Evolutionary conservation across 192 early-diverging fungal genomes (phyloP).

Genomic region (Podila epigama): DNA sequence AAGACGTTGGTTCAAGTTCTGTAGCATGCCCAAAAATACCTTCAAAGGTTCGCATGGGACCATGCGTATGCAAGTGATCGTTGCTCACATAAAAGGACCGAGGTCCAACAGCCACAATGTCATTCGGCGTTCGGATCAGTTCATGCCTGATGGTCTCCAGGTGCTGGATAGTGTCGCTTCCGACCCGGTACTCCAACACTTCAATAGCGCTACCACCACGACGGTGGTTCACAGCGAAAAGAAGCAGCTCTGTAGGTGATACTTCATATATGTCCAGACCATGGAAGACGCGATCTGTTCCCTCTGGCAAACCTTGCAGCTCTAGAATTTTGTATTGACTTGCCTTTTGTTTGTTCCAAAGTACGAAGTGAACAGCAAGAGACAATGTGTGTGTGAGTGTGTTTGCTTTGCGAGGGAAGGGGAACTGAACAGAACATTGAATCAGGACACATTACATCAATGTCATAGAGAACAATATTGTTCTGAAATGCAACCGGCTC

Average conservation of each 20-base stretch:
- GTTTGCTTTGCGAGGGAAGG: not conserved
- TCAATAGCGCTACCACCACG: slow-evolving; percentile 58
- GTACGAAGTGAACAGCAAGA: not conserved
- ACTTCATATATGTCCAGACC: slow-evolving; percentile 62
- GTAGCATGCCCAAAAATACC: too few species aligned
- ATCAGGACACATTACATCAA: slow-evolving; percentile 52
- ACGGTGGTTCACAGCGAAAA: slow-evolving; percentile 69
- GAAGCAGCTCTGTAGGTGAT: slow-evolving; percentile 51
- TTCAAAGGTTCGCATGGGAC: slow-evolving; percentile 50
- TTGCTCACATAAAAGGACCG: slow-evolving; percentile 67
- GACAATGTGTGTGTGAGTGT: not conserved
- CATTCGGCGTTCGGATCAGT: slow-evolving; percentile 62
- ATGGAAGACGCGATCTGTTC: slow-evolving; percentile 52
- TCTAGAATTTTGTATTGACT: slow-evolving; percentile 45
- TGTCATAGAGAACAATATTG: slow-evolving; percentile 58
- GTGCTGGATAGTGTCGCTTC: slow-evolving; percentile 49
- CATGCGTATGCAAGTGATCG: slow-evolving; percentile 44
- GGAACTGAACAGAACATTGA: too few species aligned
- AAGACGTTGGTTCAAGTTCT: too few species aligned
- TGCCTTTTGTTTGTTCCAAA: slow-evolving; percentile 39
- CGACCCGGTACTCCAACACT: slow-evolving; percentile 59
- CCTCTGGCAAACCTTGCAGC: slow-evolving; percentile 41
- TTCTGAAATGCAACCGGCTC: slow-evolving; percentile 30
- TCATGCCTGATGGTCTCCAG: slow-evolving; percentile 60
- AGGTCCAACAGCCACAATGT: slow-evolving; percentile 60